phyloP scores from a whole-genome alignment of 441 rosid genomes.

The Dalechampia spathulata region DNA sequence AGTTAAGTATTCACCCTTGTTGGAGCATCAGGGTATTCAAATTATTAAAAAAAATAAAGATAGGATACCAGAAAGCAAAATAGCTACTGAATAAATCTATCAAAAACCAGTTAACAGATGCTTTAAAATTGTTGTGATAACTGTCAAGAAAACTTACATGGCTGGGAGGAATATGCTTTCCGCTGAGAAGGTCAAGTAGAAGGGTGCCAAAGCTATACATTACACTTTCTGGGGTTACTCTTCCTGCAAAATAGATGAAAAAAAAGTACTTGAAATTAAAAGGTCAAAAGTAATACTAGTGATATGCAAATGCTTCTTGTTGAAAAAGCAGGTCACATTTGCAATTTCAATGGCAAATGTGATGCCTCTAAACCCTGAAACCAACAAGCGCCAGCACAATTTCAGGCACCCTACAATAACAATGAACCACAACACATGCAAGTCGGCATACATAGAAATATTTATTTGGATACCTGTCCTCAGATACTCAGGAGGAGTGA shows the following conservation, averaged over 20 bases:
- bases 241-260: conserved; percentile 44
- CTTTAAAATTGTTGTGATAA: conserved; percentile 1
- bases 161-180: conserved; percentile 94
- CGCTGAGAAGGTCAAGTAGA: conserved; percentile 84
- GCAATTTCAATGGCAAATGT: neutral
- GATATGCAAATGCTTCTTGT: no score
- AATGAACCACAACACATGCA: no score
- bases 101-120: neutral
- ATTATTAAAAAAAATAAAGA: no score
- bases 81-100: no score
- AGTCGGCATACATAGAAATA: neutral
- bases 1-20: no score
- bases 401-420: neutral
- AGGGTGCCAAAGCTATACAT: conserved; percentile 88
- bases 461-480: conserved; percentile 46
- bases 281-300: neutral
- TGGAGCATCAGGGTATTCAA: neutral
- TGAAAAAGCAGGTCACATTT: no score
- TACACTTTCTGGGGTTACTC: conserved; percentile 82
- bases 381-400: neutral
- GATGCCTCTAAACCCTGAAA: conserved; percentile 1
- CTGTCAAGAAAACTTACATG: conserved; percentile 47
- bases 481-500: conserved; percentile 92
- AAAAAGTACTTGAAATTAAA: neutral
- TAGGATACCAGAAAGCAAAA: no score